phyloP scores from a whole-genome alignment of 2,329 filamentous ascomycete species.

The Monilinia fructigena region DNA sequence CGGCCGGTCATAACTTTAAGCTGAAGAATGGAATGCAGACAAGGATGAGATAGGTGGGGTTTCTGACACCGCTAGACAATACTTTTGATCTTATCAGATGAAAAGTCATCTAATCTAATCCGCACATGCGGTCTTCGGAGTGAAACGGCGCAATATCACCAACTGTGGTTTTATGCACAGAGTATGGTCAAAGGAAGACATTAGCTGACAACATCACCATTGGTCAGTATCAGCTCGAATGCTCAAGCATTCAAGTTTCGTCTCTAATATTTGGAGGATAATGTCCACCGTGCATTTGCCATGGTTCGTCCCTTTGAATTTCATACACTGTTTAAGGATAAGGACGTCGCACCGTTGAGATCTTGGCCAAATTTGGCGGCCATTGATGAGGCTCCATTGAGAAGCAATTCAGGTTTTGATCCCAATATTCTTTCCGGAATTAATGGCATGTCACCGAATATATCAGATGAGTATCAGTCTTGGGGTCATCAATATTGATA shows the following conservation, averaged over 20 bases:
- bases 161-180: background rate
- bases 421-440: background rate
- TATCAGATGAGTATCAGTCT: background rate
- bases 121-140: constrained; percentile 12
- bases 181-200: background rate
- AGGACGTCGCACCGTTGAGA: background rate
- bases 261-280: background rate
- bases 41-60: constrained; percentile 13
- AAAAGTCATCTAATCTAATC: constrained; percentile 22
- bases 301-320: background rate
- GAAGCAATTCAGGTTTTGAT: background rate
- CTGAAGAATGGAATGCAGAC: constrained; percentile 1
- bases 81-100: constrained; percentile 22
- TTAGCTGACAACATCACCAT: background rate
- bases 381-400: background rate
- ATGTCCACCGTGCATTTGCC: background rate
- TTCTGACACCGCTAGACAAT: background rate
- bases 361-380: background rate
- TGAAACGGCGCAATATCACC: background rate
- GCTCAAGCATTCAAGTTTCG: background rate
- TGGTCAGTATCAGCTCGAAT: background rate
- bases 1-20: constrained; percentile 2
- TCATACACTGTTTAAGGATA: background rate
- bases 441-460: background rate
- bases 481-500: background rate